Evolutionary conservation across 2,329 filamentous ascomycete species (phyloP).

Genomic region (Exophiala phaeomuriformis): DNA sequence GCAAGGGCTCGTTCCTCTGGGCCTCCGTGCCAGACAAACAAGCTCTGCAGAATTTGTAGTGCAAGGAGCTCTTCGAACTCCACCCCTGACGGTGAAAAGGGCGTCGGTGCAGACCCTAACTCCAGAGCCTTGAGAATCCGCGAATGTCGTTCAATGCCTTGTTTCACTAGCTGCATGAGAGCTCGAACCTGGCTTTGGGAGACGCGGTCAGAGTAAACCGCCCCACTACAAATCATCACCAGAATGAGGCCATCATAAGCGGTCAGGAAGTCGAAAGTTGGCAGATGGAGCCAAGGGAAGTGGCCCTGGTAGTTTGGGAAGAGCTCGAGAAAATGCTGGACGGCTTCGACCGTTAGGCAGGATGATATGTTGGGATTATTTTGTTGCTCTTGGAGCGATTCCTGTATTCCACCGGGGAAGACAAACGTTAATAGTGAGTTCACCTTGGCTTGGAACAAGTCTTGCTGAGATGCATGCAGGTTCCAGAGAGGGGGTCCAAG

Average conservation of each 20-base stretch:
- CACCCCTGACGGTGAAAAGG: conserved; percentile 44
- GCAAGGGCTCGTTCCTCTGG: conserved; percentile 57
- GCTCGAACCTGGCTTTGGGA: conserved; percentile 56
- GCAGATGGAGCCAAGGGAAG: conserved; percentile 64
- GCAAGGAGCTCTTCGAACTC: conserved; percentile 53
- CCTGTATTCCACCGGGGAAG: conserved; percentile 51
- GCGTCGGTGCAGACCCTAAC: conserved; percentile 24
- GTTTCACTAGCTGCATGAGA: conserved; percentile 58
- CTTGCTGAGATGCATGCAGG: conserved; percentile 45
- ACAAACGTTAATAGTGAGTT: conserved; percentile 51
- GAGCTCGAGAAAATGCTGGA: conserved; percentile 63
- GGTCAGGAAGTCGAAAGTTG: conserved; percentile 61
- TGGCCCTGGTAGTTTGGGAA: conserved; percentile 68
- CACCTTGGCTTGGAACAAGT: conserved; percentile 39
- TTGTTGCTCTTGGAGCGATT: conserved; percentile 51
- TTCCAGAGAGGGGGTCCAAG: conserved; percentile 41
- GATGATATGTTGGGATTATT: conserved; percentile 39
- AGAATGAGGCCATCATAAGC: conserved; percentile 61
- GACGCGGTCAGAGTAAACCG: conserved; percentile 63
- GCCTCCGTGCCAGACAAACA: conserved; percentile 65
- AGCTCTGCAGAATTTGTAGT: conserved; percentile 53
- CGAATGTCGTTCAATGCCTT: conserved; percentile 32
- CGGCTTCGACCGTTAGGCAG: conserved; percentile 60
- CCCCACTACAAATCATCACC: conserved; percentile 65
- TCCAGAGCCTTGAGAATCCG: conserved; percentile 25